Conservation (phyloP, 495 filamentous ascomycete genomes). For the Aspergillus indologenus region DNA sequence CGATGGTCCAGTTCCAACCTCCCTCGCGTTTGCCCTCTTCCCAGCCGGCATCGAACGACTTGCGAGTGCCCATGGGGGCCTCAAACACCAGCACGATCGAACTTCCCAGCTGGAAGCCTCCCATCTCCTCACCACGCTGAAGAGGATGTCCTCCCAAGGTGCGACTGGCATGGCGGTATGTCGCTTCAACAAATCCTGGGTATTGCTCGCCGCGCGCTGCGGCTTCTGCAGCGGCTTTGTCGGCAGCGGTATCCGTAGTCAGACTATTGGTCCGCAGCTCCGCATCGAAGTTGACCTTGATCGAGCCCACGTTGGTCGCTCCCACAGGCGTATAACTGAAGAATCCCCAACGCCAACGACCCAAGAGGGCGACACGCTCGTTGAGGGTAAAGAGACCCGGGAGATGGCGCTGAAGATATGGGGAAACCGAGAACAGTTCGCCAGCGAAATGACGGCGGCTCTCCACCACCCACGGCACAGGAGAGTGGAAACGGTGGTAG, state of each 20-base stretch:
- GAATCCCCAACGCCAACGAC: constrained; percentile 95
- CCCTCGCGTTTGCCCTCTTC: constrained; percentile 52
- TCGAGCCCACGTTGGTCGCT: constrained; percentile 97
- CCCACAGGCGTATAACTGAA: constrained; percentile 95
- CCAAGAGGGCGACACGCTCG: constrained; percentile 90
- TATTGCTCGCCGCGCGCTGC: constrained; percentile 72
- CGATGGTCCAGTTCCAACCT: constrained; percentile 79
- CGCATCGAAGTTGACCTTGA: constrained; percentile 94
- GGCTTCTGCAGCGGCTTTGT: constrained; percentile 75
- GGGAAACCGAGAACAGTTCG: constrained; percentile 91
- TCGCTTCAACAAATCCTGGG: constrained; percentile 84
- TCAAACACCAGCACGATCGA: constrained; percentile 97
- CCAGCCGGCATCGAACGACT: constrained; percentile 65
- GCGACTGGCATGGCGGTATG: constrained; percentile 72
- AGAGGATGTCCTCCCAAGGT: constrained; percentile 81
- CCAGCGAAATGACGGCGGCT: constrained; percentile 91
- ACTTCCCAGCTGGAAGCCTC: constrained; percentile 93
- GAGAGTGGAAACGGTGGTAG: constrained; percentile 98
- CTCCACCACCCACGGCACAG: constrained; percentile 90
- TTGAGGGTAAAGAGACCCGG: constrained; percentile 95
- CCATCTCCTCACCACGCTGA: constrained; percentile 91
- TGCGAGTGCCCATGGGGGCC: constrained; percentile 65
- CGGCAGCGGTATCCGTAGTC: constrained; percentile 83
- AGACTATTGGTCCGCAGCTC: constrained; percentile 92
- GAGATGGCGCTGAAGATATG: constrained; percentile 86